Evolutionary conservation across 768 basidiomycete species (phyloP), one percentile per base, ranked within the genome.

Genomic region (Hysterangium stoloniferum): DNA sequence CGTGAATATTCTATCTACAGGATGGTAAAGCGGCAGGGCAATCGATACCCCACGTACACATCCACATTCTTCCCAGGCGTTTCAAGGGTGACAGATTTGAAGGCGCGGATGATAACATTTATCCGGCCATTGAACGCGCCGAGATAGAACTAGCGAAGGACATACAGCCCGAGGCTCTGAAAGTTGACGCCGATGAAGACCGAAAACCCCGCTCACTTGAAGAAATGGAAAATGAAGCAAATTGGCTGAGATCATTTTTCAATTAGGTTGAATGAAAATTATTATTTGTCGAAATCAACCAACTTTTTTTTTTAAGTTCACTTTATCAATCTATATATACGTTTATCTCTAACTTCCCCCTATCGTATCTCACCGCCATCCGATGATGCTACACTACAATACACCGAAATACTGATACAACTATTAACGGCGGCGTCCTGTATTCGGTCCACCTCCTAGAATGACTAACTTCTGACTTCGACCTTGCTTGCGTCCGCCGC

Each of bases 11-110:
- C 50, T n/a, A 51, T 56, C 9, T 54, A 12, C 58, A 92, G 88
- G 92, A 97, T 60, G 93, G 94, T 11, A 75, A 74, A 54, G 87
- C 86, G 12, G 87, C 93, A 1, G 93, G 92, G 0, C 84, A 86
- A 65, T 76, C 76, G 4, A 79, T 91, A n/a, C 81, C 89, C 1
- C 96, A 98, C 61, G 90, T 97, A n/a, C 96, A 99, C 66, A 85
- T 96, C 58, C 96, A 99, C 62, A 67, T 98, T 25, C 68, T 99
- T 4, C 96, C 96, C 19, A 80, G 95, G 2, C 82, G 82, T 60
- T 68, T 74, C 28, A 71, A 69, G 41, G 83, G 82, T 9, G 87
- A 90, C 65, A 69, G 66, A 19, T 90, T 87, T 61, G 70, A 77
- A 17, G 47, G 57, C 11, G 68, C 68, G 48, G 84, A 80, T 58